A percentile compares a stretch with the other conserved stretches of the same genome.
Evolutionary conservation across 2,329 filamentous ascomycete genomes (phyloP).

Genomic region (Xylogone sp.): DNA sequence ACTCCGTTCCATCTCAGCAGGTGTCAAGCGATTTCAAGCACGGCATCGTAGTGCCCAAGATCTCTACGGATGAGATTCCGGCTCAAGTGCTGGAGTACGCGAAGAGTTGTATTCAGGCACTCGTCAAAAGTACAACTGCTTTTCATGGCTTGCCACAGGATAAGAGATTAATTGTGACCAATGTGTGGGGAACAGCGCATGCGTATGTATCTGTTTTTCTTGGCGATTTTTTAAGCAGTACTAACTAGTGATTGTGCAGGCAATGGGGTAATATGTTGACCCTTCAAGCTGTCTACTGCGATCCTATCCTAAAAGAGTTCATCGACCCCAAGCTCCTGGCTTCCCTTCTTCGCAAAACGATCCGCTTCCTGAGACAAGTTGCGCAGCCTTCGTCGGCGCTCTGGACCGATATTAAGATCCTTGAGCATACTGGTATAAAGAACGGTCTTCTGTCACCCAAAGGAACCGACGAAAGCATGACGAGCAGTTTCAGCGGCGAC

Average conservation of each 20-base stretch:
- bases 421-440: conserved; percentile 38
- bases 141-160: conserved; percentile 60
- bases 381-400: conserved; percentile 73
- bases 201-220: conserved; percentile 61
- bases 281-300: conserved; percentile 75
- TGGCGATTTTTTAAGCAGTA: background rate
- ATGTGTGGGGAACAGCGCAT: conserved; percentile 91
- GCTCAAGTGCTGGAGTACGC: conserved; percentile 51
- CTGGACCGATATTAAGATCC: conserved; percentile 68
- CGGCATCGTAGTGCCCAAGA: conserved; percentile 27
- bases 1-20: conserved; percentile 8
- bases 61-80: conserved; percentile 34
- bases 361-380: conserved; percentile 68
- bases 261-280: conserved; percentile 97
- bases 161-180: conserved; percentile 81
- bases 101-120: conserved; percentile 50
- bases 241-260: conserved; percentile 40
- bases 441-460: conserved; percentile 12
- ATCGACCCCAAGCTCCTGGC: conserved; percentile 54
- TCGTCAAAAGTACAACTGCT: conserved; percentile 80
- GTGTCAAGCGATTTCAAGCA: conserved; percentile 17
- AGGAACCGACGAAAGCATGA: conserved; percentile 11
- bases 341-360: conserved; percentile 66
- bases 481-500: conserved; percentile 14
- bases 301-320: conserved; percentile 55